These are phyloP conservation scores for Xylaria castorea DNA, from an alignment of 495 filamentous ascomycete species.

Conservation along the genomic window DNA sequence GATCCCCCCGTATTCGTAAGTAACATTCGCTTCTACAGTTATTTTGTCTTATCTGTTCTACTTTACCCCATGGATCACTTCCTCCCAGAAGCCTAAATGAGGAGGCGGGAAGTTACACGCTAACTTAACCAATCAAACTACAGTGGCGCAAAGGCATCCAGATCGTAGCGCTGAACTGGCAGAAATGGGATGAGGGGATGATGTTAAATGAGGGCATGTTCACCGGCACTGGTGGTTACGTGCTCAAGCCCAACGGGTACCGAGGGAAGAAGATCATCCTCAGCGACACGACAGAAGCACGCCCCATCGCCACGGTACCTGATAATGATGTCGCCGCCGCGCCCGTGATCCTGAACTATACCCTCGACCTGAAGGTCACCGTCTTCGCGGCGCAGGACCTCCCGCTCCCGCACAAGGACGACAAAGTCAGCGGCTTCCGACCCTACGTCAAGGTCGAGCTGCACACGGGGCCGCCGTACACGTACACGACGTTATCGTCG, in stretches of 20 bases:
- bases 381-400: conserved; percentile 64
- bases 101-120: not conserved
- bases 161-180: conserved; percentile 95
- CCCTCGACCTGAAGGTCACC: conserved; percentile 59
- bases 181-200: conserved; percentile 87
- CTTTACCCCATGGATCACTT: too few relatives aligned
- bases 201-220: conserved; percentile 98
- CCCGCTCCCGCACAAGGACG: conserved; percentile 59
- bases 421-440: conserved; percentile 65
- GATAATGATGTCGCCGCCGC: conserved; percentile 8
- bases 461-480: conserved; percentile 73
- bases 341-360: conserved; percentile 49
- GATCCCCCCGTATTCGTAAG: conserved; percentile 72
- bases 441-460: conserved; percentile 85
- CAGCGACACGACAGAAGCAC: not conserved
- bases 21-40: not conserved
- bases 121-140: not conserved
- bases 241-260: conserved; percentile 76
- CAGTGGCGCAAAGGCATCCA: conserved; percentile 87
- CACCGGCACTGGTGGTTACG: conserved; percentile 76
- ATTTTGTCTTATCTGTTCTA: not conserved
- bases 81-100: not conserved
- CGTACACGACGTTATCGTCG: too few relatives aligned
- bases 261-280: conserved; percentile 35
- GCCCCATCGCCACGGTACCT: not conserved